Evolutionary conservation across 2,329 filamentous ascomycete species (phyloP), one percentile per base, ranked within the genome.

Genomic region (Tolypocladium sp.): DNA sequence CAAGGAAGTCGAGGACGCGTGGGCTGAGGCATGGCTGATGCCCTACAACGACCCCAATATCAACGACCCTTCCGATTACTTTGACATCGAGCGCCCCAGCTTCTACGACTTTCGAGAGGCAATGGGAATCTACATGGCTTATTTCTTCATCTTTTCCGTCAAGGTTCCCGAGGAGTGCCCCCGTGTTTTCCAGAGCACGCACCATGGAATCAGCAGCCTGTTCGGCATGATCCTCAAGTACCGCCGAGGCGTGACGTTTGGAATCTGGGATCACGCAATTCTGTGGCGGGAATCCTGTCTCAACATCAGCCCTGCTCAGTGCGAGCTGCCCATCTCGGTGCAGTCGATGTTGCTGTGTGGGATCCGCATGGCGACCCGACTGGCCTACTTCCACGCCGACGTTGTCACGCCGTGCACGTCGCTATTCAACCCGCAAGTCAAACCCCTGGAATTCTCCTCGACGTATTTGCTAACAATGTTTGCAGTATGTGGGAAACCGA

Each of bases 221-320:
- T 86, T 85, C 60, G 83, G 83, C 40, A 80, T 86, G 60, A 78
- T 86, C 12, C 83, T 83, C 69, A 85, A 86, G 70, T 74, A 85
- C 63, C 83, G 83, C 69, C 77, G 81, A 33, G 79, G 80, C 59
- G 83, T 81, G 59, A 84, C 81, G 0, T 76, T 85, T 38, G 82
- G 84, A 62, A 83, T 86, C 59, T 86, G 83, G 83, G 83, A 86
- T 63, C 83, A 86, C 66, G 81, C 81, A 22, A 85, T 86, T 62
- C 80, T 79, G 52, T 86, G 82, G 82, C 75, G 83, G 61, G 82
- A 85, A 66, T 82, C 74, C 55, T 79, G 77, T 56, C 73, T 79
- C 41, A 78, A 76, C 63, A 73, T 80, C 41, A 79, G 76, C 8
- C 78, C 78, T 3, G 77, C 78, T 0, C 72, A 80, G 57, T 80